phyloP scores from a whole-genome alignment of 306 rosid genomes.

The Abrus pulchellus region DNA sequence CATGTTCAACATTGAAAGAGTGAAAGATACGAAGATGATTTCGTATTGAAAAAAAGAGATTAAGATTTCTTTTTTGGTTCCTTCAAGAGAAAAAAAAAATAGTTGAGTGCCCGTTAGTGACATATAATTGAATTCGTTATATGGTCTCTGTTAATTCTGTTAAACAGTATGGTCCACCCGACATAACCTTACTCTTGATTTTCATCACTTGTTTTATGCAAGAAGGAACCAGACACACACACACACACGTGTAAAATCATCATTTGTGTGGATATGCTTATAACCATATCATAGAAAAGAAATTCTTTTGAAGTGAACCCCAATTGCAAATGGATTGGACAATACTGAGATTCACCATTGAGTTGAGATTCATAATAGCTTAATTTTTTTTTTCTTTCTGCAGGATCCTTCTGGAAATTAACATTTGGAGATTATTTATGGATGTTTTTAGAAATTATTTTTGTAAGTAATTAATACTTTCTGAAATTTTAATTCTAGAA shows the following conservation, averaged over 20 bases:
- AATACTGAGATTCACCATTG: background rate
- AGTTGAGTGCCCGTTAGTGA: background rate
- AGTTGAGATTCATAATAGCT: background rate
- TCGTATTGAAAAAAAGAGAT: background rate
- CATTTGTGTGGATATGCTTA: background rate
- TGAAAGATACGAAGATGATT: background rate
- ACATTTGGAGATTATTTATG: no score
- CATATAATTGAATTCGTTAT: conserved; percentile 25
- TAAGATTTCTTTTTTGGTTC: no score
- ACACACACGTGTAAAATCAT: background rate
- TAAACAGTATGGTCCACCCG: conserved; percentile 34
- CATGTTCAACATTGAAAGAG: background rate
- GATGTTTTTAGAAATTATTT: no score
- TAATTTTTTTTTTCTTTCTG: no score
- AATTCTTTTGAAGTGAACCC: background rate
- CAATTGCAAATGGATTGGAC: background rate
- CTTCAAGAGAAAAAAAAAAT: background rate
- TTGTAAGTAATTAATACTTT: no score
- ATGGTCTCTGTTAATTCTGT: conserved; percentile 41
- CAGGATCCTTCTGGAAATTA: no score
- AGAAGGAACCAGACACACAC: background rate
- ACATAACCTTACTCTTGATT: background rate
- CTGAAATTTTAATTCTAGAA: no score
- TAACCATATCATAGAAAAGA: background rate
- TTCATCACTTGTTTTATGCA: background rate